Percentiles rank a stretch among this genome's conserved stretches.
Conservation (phyloP, 768 basidiomycete genomes). For the Leccinellum luteum region DNA sequence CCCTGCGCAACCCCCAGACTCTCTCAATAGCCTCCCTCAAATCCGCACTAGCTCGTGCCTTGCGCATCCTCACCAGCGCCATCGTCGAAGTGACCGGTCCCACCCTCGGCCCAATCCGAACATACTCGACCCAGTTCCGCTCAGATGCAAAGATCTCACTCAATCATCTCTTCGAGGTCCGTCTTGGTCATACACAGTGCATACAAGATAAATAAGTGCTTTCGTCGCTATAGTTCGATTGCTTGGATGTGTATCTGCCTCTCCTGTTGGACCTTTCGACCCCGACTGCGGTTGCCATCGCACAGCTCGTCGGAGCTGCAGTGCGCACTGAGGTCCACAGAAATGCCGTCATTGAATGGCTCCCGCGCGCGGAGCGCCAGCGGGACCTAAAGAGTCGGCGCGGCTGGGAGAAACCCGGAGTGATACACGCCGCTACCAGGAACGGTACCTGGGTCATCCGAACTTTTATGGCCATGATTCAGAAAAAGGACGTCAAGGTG, state of each 20-base stretch:
- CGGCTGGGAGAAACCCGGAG: slow-evolving; percentile 70
- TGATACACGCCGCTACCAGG: slow-evolving; percentile 37
- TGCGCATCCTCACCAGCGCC: slow-evolving; percentile 56
- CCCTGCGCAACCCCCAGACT: slow-evolving; percentile 44
- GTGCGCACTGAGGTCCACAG: slow-evolving; percentile 53
- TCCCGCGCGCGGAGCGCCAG: slow-evolving; percentile 53
- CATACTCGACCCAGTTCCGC: slow-evolving; percentile 36
- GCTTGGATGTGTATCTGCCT: slow-evolving; percentile 66
- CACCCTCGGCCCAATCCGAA: slow-evolving; percentile 58
- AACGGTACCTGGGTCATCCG: slow-evolving; percentile 62
- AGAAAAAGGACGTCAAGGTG: slow-evolving; percentile 56
- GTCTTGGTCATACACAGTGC: background rate
- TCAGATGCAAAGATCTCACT: slow-evolving; percentile 56
- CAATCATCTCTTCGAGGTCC: slow-evolving; percentile 60
- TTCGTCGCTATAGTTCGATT: slow-evolving; percentile 56
- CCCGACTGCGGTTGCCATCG: slow-evolving; percentile 48
- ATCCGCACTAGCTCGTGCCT: slow-evolving; percentile 59
- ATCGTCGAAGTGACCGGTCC: slow-evolving; percentile 70
- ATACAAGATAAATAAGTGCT: background rate
- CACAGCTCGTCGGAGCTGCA: slow-evolving; percentile 54
- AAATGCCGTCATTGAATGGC: slow-evolving; percentile 55
- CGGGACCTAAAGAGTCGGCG: slow-evolving; percentile 57
- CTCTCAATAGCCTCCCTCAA: slow-evolving; percentile 41
- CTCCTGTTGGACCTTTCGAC: slow-evolving; percentile 47
- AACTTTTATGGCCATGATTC: slow-evolving; percentile 47